Conservation (phyloP, 805 yeast species). For the Lipomyces sp. region DNA sequence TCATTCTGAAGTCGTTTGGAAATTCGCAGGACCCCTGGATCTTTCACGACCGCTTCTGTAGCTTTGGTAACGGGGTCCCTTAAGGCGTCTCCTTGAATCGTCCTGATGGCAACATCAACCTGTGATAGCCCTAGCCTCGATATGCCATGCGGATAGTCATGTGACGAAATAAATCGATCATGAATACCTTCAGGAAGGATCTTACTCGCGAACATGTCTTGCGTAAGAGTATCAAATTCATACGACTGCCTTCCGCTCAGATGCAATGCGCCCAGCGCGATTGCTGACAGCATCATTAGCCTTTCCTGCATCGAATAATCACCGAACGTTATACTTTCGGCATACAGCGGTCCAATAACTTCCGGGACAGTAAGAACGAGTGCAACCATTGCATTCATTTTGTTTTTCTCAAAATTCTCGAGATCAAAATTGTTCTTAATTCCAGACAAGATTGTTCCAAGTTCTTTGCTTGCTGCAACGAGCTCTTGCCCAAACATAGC, state of each 20-base stretch:
- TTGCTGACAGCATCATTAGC: slow-evolving; percentile 65
- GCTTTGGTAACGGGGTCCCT: slow-evolving; percentile 37
- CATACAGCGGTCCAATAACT: slow-evolving; percentile 47
- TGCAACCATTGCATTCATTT: slow-evolving; percentile 68
- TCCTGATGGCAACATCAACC: slow-evolving; percentile 24
- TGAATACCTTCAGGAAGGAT: slow-evolving; percentile 57
- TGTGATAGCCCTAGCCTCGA: slow-evolving; percentile 20
- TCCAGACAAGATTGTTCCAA: slow-evolving; percentile 58
- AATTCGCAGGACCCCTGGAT: slow-evolving; percentile 43
- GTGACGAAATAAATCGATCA: slow-evolving; percentile 46
- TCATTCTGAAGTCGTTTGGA: slow-evolving; percentile 40
- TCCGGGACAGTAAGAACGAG: slow-evolving; percentile 61
- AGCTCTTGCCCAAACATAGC: slow-evolving; percentile 63
- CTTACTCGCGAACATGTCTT: slow-evolving; percentile 47
- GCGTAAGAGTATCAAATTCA: slow-evolving; percentile 9
- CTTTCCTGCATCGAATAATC: slow-evolving; percentile 85
- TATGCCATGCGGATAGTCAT: slow-evolving; percentile 24
- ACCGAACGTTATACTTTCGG: slow-evolving; percentile 55
- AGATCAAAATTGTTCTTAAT: slow-evolving; percentile 63
- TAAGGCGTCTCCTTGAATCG: slow-evolving; percentile 40
- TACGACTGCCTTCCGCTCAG: slow-evolving; percentile 43
- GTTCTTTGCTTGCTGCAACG: slow-evolving; percentile 57
- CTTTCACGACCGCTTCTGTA: slow-evolving; percentile 38
- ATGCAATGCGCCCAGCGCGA: slow-evolving; percentile 76
- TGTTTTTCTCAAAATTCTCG: slow-evolving; percentile 63